Conservation (phyloP, 352 stramenopile genomes). For the Phytophthora crassamura region DNA sequence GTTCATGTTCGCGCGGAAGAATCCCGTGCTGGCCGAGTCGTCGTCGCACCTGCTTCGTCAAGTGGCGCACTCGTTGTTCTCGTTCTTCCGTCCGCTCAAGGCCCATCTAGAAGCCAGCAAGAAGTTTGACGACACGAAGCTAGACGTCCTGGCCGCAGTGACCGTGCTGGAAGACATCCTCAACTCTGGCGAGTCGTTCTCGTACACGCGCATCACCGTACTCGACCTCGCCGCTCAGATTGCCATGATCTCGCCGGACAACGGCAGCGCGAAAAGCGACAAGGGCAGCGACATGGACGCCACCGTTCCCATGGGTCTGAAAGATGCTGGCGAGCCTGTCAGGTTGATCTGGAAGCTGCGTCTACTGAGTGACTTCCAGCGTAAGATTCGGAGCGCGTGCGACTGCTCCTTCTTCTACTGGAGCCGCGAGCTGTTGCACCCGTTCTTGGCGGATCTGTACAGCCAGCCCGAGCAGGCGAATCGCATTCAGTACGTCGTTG, state of each 20-base stretch:
- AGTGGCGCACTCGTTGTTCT: conserved; percentile 81
- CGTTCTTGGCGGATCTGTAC: conserved; percentile 89
- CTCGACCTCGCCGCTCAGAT: conserved; percentile 84
- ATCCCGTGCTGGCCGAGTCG: conserved; percentile 80
- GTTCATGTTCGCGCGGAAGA: conserved; percentile 92
- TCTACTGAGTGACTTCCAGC: conserved; percentile 90
- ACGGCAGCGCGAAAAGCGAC: conserved; percentile 34
- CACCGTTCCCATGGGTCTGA: conserved; percentile 50
- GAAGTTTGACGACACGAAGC: conserved; percentile 88
- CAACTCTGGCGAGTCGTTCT: conserved; percentile 83
- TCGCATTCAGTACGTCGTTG: conserved; percentile 85
- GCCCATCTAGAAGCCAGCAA: conserved; percentile 85
- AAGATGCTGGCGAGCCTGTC: conserved; percentile 73
- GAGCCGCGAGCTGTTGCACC: conserved; percentile 88
- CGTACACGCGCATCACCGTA: conserved; percentile 85
- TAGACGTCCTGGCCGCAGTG: conserved; percentile 84
- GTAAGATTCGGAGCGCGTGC: conserved; percentile 83
- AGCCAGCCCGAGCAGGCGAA: conserved; percentile 79
- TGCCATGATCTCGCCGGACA: conserved; percentile 74
- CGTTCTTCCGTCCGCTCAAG: conserved; percentile 85
- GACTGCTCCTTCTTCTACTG: conserved; percentile 96
- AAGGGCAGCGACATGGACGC: conserved; percentile 53
- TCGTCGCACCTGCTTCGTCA: conserved; percentile 78
- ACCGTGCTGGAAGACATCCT: conserved; percentile 89
- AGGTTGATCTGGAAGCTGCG: conserved; percentile 89